These are phyloP conservation scores for Fusarium buharicum DNA, from an alignment of 2,329 filamentous ascomycete genomes.

Conservation along the genomic window DNA sequence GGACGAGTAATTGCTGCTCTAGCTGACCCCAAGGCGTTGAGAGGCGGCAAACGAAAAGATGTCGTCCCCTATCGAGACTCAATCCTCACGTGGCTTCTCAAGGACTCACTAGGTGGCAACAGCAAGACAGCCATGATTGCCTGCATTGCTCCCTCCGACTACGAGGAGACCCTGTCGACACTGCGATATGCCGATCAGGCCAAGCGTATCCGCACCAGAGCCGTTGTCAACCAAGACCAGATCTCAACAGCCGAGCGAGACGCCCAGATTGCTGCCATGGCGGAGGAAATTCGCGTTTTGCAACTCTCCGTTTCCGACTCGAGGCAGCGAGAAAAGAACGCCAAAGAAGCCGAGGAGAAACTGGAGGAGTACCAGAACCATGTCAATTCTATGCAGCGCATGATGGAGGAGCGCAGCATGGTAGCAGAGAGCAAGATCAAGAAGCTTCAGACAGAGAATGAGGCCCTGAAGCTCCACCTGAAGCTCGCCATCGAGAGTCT, in stretches of 20 bases:
- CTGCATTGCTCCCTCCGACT: conserved; percentile 93
- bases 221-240: conserved; percentile 94
- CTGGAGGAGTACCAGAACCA: conserved; percentile 95
- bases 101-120: conserved; percentile 95
- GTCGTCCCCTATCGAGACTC: conserved; percentile 94
- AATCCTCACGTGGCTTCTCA: conserved; percentile 84
- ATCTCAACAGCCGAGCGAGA: conserved; percentile 93
- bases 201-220: conserved; percentile 94
- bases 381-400: conserved; percentile 87
- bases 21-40: conserved; percentile 72
- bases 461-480: conserved; percentile 86
- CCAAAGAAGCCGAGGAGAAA: conserved; percentile 80
- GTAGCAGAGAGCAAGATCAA: conserved; percentile 95
- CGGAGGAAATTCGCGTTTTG: conserved; percentile 87
- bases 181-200: conserved; percentile 97
- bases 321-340: conserved; percentile 77
- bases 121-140: conserved; percentile 99
- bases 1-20: conserved; percentile 95
- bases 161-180: conserved; percentile 96
- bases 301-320: conserved; percentile 79
- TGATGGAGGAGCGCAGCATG: conserved; percentile 94
- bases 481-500: conserved; percentile 86
- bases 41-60: conserved; percentile 66
- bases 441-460: conserved; percentile 88
- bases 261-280: conserved; percentile 93